These are phyloP conservation scores for Leccinum imitatum DNA, from an alignment of 768 basidiomycete genomes.

Conservation along the genomic window DNA sequence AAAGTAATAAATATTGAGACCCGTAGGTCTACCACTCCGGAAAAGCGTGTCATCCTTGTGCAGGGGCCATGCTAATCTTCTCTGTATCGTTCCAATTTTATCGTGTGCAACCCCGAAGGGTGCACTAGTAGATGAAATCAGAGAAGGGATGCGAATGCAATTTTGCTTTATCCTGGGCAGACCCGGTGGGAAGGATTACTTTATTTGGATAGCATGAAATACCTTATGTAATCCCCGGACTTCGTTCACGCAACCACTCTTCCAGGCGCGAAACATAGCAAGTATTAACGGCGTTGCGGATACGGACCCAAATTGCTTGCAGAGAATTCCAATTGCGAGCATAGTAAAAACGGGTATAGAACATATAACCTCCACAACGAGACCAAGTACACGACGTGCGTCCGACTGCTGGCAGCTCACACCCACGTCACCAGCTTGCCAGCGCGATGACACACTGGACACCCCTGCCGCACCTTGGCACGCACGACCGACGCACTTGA, in stretches of 20 bases:
- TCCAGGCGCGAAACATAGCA: no score
- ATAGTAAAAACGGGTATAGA: constrained; percentile 13
- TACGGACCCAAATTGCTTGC: no score
- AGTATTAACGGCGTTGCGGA: no score
- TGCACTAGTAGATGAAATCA: constrained; percentile 38
- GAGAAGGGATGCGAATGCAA: background rate
- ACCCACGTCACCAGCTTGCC: constrained; percentile 37
- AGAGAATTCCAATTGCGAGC: no score
- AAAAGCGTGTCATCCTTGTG: constrained; percentile 99
- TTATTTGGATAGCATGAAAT: no score
- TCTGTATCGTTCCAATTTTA: constrained; percentile 99
- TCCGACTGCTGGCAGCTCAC: constrained; percentile 1
- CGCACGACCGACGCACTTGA: constrained; percentile 71
- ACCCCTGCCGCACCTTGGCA: constrained; percentile 61
- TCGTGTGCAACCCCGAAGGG: constrained; percentile 93
- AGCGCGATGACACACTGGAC: constrained; percentile 72
- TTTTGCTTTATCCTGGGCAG: constrained; percentile 23
- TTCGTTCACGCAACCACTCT: no score
- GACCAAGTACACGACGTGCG: constrained; percentile 4
- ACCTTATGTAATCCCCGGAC: no score
- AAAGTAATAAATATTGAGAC: constrained; percentile 40
- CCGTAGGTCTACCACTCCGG: constrained; percentile 77
- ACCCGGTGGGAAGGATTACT: background rate
- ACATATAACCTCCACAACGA: constrained; percentile 10
- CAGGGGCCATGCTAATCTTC: constrained; percentile 99